A percentile compares a stretch with the other conserved stretches of the same genome.
phyloP scores from a whole-genome alignment of 225 moss, liverwort and hornwort genomes.

The Takakia lepidozioides region DNA sequence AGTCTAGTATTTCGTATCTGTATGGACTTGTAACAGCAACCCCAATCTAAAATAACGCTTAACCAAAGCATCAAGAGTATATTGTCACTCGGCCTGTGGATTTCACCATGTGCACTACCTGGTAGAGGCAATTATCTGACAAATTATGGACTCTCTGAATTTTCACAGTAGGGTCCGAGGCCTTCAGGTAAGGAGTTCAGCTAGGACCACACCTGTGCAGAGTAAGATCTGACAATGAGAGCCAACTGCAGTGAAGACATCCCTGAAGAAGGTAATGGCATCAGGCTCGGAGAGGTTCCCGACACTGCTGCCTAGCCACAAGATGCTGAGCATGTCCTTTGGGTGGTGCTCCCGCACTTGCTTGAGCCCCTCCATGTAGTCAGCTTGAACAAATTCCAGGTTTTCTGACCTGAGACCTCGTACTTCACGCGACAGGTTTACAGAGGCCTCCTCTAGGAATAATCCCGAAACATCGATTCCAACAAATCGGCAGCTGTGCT shows the following conservation, averaged over 20 bases:
- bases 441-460: constrained; percentile 63
- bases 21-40: no score
- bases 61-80: no score
- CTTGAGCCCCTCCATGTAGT: constrained; percentile 64
- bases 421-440: constrained; percentile 48
- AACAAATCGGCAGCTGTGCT: constrained; percentile 64
- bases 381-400: constrained; percentile 62
- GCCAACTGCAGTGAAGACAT: constrained; percentile 37
- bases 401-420: constrained; percentile 27
- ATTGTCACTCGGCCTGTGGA: no score
- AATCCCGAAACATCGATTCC: constrained; percentile 78
- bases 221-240: constrained; percentile 57
- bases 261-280: constrained; percentile 52
- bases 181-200: no score
- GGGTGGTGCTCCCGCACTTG: constrained; percentile 57
- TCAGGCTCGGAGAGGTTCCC: constrained; percentile 41
- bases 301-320: constrained; percentile 81
- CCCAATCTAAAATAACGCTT: no score
- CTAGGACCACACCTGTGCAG: constrained; percentile 38
- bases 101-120: no score
- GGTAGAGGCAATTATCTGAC: no score
- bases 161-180: no score
- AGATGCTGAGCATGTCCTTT: constrained; percentile 42
- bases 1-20: no score
- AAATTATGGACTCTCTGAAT: no score